Base-by-base conservation (phyloP, 2,329 filamentous ascomycete species). In the Cytospora paraplurivora region DNA sequence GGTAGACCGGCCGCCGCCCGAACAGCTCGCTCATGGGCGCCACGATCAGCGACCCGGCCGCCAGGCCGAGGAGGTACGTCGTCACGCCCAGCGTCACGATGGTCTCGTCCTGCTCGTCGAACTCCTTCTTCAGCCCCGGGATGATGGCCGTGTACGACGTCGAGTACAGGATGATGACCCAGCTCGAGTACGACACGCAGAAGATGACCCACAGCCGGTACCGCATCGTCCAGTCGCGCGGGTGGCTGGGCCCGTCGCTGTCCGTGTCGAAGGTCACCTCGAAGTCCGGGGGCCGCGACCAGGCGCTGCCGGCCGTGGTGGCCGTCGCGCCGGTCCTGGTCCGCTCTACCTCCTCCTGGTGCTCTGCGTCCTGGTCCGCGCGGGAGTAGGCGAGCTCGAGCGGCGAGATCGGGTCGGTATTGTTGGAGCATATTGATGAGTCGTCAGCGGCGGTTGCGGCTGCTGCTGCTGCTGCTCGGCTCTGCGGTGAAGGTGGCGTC, bases 81-180 rank as follows among this genome's bases (percentile, higher is more conserved):
- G 90, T 93, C 21, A 93, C 79, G 4, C 91, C 91, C 2, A 93
- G 77, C 0, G 90, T 89, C 1, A 86, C 83, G 12, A 89, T 72
- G 0, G 84, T 82, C 50, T 85, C 76, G 53, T 61, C 71, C 0
- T 75, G 66, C 27, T 86, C 78, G 56, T 81, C 73, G 69, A 92
- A 93, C 49, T 89, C 85, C 17, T 78, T 72, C 76, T 86, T 85
- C 75, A 94, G 84, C 0, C 88, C 86, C 0, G 83, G 81, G 41
- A 90, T 85, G 8, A 85, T 86, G 0, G 88, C 85, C 1, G 90
- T 92, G 72, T 93, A 94, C 57, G 84, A 87, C 0, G 91, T 93
- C 47, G 86, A 90, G 72, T 92, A 91, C 41, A 91, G 74, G 15
- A 92, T 86, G 3, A 79, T 72, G 1, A 76, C 74, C 78, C 78